Evolutionary conservation across 73 alveolate genomes (phyloP), one percentile per base, ranked within the genome.

Genomic region (Strombidium stylifer): DNA sequence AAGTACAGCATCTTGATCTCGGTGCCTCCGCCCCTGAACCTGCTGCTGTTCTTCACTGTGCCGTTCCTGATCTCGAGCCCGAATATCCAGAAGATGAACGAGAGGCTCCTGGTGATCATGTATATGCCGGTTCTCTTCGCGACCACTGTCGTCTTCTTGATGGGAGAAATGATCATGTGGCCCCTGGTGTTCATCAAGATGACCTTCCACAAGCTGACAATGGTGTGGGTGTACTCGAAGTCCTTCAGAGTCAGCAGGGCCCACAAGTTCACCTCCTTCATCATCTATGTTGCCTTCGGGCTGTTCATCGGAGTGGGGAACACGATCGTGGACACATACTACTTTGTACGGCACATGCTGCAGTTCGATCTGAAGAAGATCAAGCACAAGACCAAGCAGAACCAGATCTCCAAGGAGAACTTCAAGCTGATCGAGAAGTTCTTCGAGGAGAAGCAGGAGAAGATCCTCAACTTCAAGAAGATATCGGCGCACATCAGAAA

Each of bases 161-260:
- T 39, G 23, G 68, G 64, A 49, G 58, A 26, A 20, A 20, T 69
- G 0, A 23, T 50, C 14, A 11, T 79, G 8, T 4, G 14, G 16
- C 90, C 90, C 1, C 8, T 57, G 32, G 67, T 53, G 10, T 79
- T 66, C 28, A 55, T 79, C n/a, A 79, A 79, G 50, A 46, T 79
- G 16, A 47, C 49, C 11, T 23, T 55, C 55, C 90, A 79, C 69
- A 79, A 79, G 51, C 41, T 79, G 36, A 25, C 67, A 1, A 47
- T 79, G 56, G 49, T 73, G 26, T 69, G 46, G 16, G 79, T 77
- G 4, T 79, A 79, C 60, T 58, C 81, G 2, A 56, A 77, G 34
- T 19, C 56, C 10, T 67, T 58, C 44, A 24, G 90, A 16, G 74
- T 39, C n/a, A 34, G 55, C 2, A 42, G 78, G 50, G 81, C 73